These are phyloP conservation scores for Fusarium poae DNA, from an alignment of 2,329 filamentous ascomycete species.

Conservation along the genomic window DNA sequence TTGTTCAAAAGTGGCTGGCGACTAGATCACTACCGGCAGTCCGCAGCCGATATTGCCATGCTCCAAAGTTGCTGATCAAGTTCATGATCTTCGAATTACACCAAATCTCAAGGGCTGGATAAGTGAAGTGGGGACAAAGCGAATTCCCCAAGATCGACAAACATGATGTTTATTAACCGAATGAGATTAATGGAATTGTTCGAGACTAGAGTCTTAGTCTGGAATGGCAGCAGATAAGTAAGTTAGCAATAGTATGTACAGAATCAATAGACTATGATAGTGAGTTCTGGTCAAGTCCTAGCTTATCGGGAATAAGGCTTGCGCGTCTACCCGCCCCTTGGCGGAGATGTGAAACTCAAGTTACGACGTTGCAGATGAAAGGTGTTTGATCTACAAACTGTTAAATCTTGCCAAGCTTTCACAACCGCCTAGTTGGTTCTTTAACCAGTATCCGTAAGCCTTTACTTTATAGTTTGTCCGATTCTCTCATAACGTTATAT, in stretches of 20 bases:
- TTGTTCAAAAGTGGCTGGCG: constrained; percentile 13
- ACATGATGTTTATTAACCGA: constrained; percentile 7
- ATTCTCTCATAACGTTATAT: not conserved
- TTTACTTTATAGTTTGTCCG: not conserved
- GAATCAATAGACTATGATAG: not conserved
- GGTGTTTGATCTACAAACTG: constrained; percentile 3
- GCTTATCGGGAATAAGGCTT: constrained; percentile 40
- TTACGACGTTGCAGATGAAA: constrained; percentile 10
- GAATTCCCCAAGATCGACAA: not conserved
- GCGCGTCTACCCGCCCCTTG: constrained; percentile 29
- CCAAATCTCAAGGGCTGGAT: constrained; percentile 21
- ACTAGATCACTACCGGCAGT: constrained; percentile 16
- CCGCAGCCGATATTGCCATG: constrained; percentile 33
- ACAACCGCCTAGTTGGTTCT: not conserved
- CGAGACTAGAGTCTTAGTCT: constrained; percentile 5
- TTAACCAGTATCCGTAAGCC: not conserved
- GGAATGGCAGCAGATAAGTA: constrained; percentile 4
- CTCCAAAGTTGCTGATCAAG: constrained; percentile 40
- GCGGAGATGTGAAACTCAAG: constrained; percentile 25
- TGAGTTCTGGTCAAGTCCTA: constrained; percentile 1
- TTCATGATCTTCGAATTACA: constrained; percentile 33
- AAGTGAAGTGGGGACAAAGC: constrained; percentile 11
- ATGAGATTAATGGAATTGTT: constrained; percentile 22
- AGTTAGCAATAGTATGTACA: not conserved
- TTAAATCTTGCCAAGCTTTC: not conserved